Base-by-base conservation (phyloP, 371 early-diverging fungal genomes). In the Cokeromyces recurvatus region DNA sequence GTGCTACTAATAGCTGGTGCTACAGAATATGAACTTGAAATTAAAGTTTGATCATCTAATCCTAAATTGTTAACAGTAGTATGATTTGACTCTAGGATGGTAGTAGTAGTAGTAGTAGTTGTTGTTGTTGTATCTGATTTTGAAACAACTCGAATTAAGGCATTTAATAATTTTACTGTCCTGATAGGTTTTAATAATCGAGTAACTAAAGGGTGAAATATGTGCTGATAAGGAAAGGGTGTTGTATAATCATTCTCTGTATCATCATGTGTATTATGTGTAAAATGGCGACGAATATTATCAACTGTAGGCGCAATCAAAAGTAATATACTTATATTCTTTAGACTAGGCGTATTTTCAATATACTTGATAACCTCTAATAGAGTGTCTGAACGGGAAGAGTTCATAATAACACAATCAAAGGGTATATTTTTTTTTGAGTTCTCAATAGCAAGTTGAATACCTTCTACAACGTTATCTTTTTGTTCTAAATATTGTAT, bases 101-200 rank as follows among this genome's bases (percentile, higher is more conserved):
- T 0, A 8, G 9, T 7, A n/a, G 39, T 36, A 3, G 48, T 15
- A 2, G 19, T 21, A 9, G 35, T 19, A 16, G 53, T 46, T 10
- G 50, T n/a, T n/a, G n/a, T n/a, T n/a, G n/a, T n/a, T n/a, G n/a
- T n/a, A n/a, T n/a, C n/a, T n/a, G 43, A n/a, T 20, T 41, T 35
- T 11, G 48, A 35, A 2, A 55, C 25, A 3, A 48, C 19, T 7
- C 38, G 44, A 3, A 54, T 37, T 25, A 73, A 42, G 1, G 63
- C 57, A 14, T 61, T 70, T 8, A 79, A 43, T 1, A 79, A 37
- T 37, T 74, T 77, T 15, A 72, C 46, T 1, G 70, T 62, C 2
- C 80, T 64, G 21, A 77, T 64, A 4, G 80, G 80, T 23, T 77
- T 79, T n/a, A 77, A 71, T 40, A 79, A 52, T 16, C 76, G 56